Percentiles rank a stretch among this genome's conserved stretches.
phyloP scores from a whole-genome alignment of 345 rosid species.

The Melastoma malabathricum region DNA sequence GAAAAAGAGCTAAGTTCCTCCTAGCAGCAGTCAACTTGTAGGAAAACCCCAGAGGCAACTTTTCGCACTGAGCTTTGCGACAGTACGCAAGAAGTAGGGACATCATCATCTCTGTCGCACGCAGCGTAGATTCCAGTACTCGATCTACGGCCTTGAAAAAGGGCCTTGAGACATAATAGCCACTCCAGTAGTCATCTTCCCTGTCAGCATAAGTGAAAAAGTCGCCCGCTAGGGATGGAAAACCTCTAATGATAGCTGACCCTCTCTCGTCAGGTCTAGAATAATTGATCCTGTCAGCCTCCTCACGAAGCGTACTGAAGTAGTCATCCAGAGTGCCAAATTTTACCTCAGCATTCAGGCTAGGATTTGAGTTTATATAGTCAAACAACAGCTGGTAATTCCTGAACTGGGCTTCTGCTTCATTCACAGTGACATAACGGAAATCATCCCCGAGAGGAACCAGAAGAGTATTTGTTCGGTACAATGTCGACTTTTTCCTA shows the following conservation, averaged over 20 bases:
- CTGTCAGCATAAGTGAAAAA: slow-evolving; percentile 95
- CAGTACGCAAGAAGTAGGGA: slow-evolving; percentile 77
- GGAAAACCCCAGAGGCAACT: slow-evolving; percentile 54
- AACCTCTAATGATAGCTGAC: slow-evolving; percentile 63
- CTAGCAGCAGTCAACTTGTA: slow-evolving; percentile 89
- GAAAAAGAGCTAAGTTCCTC: slow-evolving; percentile 96
- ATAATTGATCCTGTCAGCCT: slow-evolving; percentile 74
- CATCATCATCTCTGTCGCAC: slow-evolving; percentile 84
- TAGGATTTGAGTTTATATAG: slow-evolving; percentile 78
- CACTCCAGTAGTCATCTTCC: slow-evolving; percentile 96
- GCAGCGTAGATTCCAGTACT: slow-evolving; percentile 79
- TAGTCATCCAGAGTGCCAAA: slow-evolving; percentile 94
- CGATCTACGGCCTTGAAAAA: slow-evolving; percentile 98
- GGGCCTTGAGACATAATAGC: slow-evolving; percentile 96
- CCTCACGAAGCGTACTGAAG: slow-evolving; percentile 62
- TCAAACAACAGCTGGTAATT: slow-evolving; percentile 85
- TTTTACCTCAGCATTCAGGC: slow-evolving; percentile 68
- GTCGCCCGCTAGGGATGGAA: slow-evolving; percentile 94
- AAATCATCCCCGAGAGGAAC: slow-evolving; percentile 99
- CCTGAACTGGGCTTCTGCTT: slow-evolving; percentile 91
- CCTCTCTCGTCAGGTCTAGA: slow-evolving; percentile 75
- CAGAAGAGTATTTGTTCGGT: slow-evolving; percentile 79
- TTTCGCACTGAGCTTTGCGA: slow-evolving; percentile 78
- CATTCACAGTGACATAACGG: slow-evolving; percentile 62
- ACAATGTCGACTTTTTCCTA: slow-evolving; percentile 77